Evolutionary conservation across 495 filamentous ascomycete species (phyloP), one percentile per base, ranked within the genome.

Genomic region (Penicillium canariense): DNA sequence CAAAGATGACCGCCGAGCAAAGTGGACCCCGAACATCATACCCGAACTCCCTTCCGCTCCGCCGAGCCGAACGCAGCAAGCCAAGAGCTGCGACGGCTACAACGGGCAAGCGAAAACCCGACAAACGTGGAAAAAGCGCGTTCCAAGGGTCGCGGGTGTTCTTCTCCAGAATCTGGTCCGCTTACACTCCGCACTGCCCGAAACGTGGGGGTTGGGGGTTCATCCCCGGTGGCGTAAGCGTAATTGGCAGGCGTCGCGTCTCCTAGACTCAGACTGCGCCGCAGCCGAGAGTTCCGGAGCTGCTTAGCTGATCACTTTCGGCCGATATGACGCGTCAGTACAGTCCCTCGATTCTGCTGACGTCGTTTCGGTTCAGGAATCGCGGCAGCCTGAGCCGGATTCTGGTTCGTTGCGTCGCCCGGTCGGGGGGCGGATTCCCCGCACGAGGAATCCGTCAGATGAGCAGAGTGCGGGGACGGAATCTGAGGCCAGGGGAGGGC

Each of bases 41-140:
- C 17, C 46, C 46, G 46, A 48, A 35, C 31, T 48, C 28, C n/a
- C 26, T 51, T 56, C 54, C 54, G 54, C 54, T 56, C 54, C 54
- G 31, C 54, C 54, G 54, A 56, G 30, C 54, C 54, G 54, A 56
- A 46, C 30, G 45, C 53, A 42, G 50, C 39, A n/a, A 31, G 23
- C 22, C 10, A 17, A 14, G 0, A 5, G 9, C n/a, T 20, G 5
- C n/a, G n/a, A n/a, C n/a, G n/a, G n/a, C n/a, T n/a, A n/a, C n/a
- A n/a, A n/a, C n/a, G n/a, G n/a, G n/a, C n/a, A n/a, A n/a, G n/a
- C n/a, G n/a, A n/a, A n/a, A n/a, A n/a, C n/a, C n/a, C n/a, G n/a
- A n/a, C n/a, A n/a, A n/a, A n/a, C 20, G 38, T 23, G 11, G 38
- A 42, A 42, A 5, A 40, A 22, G 18, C 18, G 38, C 11, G 36